Conservation (phyloP, 2,329 filamentous ascomycete species). For the Gaeumannomyces sp. region DNA sequence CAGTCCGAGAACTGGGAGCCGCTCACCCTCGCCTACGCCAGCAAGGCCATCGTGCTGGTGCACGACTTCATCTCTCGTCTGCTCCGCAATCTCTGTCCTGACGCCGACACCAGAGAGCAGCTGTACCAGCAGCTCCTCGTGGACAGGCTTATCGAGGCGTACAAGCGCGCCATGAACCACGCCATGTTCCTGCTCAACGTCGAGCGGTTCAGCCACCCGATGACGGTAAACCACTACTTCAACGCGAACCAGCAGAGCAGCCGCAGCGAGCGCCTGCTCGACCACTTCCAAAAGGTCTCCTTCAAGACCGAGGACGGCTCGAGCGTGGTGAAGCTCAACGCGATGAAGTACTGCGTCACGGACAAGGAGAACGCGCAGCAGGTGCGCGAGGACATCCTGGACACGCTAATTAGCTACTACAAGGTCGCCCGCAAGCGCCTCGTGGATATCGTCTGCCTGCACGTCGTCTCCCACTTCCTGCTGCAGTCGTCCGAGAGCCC, state of each 20-base stretch:
- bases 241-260: conserved; percentile 28
- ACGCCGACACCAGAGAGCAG: conserved; percentile 34
- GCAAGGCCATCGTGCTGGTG: conserved; percentile 42
- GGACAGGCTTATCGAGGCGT: conserved; percentile 38
- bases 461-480: conserved; percentile 49
- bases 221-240: conserved; percentile 50
- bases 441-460: conserved; percentile 53
- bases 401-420: conserved; percentile 57
- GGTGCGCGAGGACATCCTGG: conserved; percentile 45
- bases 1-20: conserved; percentile 49
- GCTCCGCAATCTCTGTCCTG: conserved; percentile 36
- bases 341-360: neutral
- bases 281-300: neutral
- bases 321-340: neutral
- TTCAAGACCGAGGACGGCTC: neutral
- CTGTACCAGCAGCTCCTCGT: conserved; percentile 38
- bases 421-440: conserved; percentile 55
- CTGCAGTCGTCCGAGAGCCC: conserved; percentile 46
- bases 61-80: conserved; percentile 44
- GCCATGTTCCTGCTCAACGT: conserved; percentile 44
- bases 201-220: conserved; percentile 38
- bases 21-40: conserved; percentile 42
- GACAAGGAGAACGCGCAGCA: conserved; percentile 18
- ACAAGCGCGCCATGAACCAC: conserved; percentile 42
- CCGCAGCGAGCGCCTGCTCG: conserved; percentile 16